These are phyloP conservation scores for Strigomonas galati DNA, from an alignment of 208 protist species.

Conservation along the genomic window DNA sequence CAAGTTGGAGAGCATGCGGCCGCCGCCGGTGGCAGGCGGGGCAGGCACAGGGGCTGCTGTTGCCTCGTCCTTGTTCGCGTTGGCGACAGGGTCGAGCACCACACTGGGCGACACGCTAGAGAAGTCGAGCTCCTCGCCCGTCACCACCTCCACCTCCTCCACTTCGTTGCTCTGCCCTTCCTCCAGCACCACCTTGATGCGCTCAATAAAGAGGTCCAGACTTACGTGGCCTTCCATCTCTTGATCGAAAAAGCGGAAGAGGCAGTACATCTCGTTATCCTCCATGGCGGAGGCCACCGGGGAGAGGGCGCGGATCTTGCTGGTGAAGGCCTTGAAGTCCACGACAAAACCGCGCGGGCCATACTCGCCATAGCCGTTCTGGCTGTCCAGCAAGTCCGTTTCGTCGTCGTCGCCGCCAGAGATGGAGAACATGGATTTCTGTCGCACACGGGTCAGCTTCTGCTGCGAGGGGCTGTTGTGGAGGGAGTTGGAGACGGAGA, in stretches of 20 bases:
- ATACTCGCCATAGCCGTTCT: neutral
- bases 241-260: constrained; percentile 74
- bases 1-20: constrained; percentile 2
- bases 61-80: too few species aligned
- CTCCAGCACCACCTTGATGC: constrained; percentile 32
- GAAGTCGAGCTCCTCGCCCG: constrained; percentile 48
- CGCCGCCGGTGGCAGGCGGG: neutral
- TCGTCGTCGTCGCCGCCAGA: neutral
- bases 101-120: constrained; percentile 14
- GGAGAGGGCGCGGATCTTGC: constrained; percentile 52
- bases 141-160: constrained; percentile 35
- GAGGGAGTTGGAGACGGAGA: neutral
- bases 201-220: constrained; percentile 54
- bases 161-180: constrained; percentile 26
- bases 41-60: too few species aligned
- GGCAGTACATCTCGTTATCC: constrained; percentile 65
- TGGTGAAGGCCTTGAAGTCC: constrained; percentile 66
- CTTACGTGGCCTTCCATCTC: constrained; percentile 56
- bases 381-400: neutral
- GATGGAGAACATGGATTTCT: constrained; percentile 1
- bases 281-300: constrained; percentile 55
- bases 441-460: neutral
- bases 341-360: constrained; percentile 21
- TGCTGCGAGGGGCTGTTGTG: neutral
- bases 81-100: neutral